Evolutionary conservation across 495 filamentous ascomycete species (phyloP).

Genomic region (Penicillium diatomitis): DNA sequence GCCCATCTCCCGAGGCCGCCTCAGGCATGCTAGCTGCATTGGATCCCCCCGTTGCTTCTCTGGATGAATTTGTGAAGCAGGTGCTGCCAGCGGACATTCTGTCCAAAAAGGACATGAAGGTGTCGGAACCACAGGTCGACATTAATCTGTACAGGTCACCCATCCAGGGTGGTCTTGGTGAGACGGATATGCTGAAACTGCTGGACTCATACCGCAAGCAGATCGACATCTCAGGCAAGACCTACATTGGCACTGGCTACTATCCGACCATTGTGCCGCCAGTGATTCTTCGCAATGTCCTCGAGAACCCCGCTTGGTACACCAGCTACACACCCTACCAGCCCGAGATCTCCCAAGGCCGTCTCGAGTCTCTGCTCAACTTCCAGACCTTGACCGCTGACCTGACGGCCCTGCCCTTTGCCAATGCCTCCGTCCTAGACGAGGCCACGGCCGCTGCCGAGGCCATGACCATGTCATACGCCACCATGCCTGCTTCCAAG

Average conservation of each 20-base stretch:
- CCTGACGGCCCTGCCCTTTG: constrained; percentile 77
- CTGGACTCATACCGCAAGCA: constrained; percentile 55
- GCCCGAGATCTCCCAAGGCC: constrained; percentile 94
- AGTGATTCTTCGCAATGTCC: constrained; percentile 88
- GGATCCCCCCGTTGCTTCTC: constrained; percentile 58
- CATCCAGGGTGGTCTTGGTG: constrained; percentile 50
- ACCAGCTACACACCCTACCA: constrained; percentile 99
- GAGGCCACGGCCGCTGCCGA: constrained; percentile 93
- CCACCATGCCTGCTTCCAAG: constrained; percentile 59
- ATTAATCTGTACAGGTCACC: constrained; percentile 32
- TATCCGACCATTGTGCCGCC: constrained; percentile 76
- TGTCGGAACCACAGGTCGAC: constrained; percentile 30
- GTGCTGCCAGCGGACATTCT: constrained; percentile 80
- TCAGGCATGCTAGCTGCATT: constrained; percentile 75
- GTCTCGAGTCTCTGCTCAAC: constrained; percentile 87
- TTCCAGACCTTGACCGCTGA: constrained; percentile 94
- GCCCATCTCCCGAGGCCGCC: constrained; percentile 64
- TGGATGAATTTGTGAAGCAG: constrained; percentile 85
- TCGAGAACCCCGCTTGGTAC: constrained; percentile 96
- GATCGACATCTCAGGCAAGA: constrained; percentile 47
- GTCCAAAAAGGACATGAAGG: constrained; percentile 49
- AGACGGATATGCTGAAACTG: constrained; percentile 57
- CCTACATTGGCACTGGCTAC: constrained; percentile 83
- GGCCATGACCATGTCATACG: constrained; percentile 92
- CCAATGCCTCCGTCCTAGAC: constrained; percentile 91